These are phyloP conservation scores for Simmondsia chinensis DNA, from an alignment of 148 eudicot species.

Conservation along the genomic window DNA sequence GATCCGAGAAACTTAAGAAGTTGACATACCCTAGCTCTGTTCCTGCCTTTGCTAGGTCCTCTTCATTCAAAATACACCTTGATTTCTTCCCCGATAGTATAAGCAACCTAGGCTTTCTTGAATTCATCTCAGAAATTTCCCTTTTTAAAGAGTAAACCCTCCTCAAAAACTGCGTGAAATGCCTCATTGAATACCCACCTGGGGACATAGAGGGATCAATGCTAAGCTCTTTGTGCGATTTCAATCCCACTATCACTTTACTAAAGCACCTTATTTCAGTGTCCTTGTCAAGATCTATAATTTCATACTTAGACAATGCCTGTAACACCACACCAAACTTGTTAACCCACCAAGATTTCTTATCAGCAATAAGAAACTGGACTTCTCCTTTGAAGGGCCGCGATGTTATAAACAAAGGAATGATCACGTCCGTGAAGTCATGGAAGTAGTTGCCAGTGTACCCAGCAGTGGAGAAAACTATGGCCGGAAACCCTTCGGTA, in stretches of 20 bases:
- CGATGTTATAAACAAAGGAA: constrained; percentile 24
- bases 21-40: too few species aligned
- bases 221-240: constrained; percentile 22
- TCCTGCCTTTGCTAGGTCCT: constrained; percentile 20
- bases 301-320: constrained; percentile 32
- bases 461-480: constrained; percentile 26
- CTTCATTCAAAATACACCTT: constrained; percentile 30
- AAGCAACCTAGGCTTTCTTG: constrained; percentile 35
- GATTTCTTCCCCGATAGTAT: constrained; percentile 34
- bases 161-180: constrained; percentile 4
- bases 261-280: constrained; percentile 36
- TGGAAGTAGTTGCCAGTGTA: constrained; percentile 27
- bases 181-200: constrained; percentile 8
- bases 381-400: constrained; percentile 19
- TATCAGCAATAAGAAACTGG: constrained; percentile 26
- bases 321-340: constrained; percentile 24
- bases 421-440: constrained; percentile 18
- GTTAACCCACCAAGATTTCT: constrained; percentile 16
- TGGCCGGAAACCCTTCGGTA: constrained; percentile 18
- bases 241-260: constrained; percentile 39
- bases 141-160: constrained; percentile 13
- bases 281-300: constrained; percentile 32
- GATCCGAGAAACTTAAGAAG: too few species aligned
- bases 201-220: constrained; percentile 20
- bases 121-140: neutral